Evolutionary conservation across 2,329 filamentous ascomycete genomes (phyloP), one percentile per base, ranked within the genome.

Genomic region (Botrytis paeoniae): DNA sequence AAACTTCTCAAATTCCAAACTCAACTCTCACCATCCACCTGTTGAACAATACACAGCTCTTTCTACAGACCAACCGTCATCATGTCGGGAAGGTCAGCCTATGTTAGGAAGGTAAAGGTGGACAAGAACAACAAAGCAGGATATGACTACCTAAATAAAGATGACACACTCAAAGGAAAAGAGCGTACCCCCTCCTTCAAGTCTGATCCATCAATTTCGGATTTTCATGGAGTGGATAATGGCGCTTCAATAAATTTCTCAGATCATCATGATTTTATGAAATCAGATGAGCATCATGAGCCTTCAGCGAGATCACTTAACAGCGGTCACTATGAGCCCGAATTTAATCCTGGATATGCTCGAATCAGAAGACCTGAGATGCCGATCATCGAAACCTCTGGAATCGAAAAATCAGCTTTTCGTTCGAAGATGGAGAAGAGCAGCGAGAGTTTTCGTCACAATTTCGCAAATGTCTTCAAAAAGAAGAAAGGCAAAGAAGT

Each of bases 21-120:
- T 14, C n/a, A 18, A n/a, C n/a, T 57, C 32, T 14, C 14, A 20
- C 43, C 14, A 25, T 22, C n/a, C 9, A 14, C 59, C 43, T 35
- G 20, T 29, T 61, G 20, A 29, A n/a, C 2, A 5, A 12, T 10
- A 61, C 5, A 32, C 9, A 29, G 3, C 37, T 35, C 39, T 61
- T 29, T 61, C 25, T 9, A n/a, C 3, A 45, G 2, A 43, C 60
- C 39, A 8, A 35, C 29, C 16, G 1, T 32, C 59, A 79, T 39
- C 75, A 89, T 89, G 87, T 89, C 87, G 8, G 86, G 86, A 74
- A 83, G 87, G 68, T 88, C 86, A 79, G 87, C 87, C 41, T 84
- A 86, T 75, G 87, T 87, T 77, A 85, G 87, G 77, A 88, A 88
- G 79, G 87, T 87, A 81, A 87, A 86, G 75, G 86, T 84, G 0